Evolutionary conservation across 192 early-diverging fungal genomes (phyloP), one percentile per base, ranked within the genome.

Genomic region (Entophlyctis luteolus): DNA sequence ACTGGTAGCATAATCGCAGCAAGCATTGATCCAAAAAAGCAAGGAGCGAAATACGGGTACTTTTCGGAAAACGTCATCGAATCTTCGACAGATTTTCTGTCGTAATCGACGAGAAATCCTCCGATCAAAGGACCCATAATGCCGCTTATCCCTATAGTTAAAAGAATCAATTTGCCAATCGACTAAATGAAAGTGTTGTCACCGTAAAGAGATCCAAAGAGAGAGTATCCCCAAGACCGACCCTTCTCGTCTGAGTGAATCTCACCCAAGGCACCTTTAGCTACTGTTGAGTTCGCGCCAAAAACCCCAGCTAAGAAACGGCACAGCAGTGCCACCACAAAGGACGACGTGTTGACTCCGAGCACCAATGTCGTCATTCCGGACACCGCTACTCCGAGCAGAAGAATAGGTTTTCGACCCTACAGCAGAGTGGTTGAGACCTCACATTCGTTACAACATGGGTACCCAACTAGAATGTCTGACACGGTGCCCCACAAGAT

Each of bases 221-320:
- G 73, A 2, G 81, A 74, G 67, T 72, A 79, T 28, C 68, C 81
- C 74, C 74, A 79, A 14, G 72, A 60, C 22, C 75, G 36, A 8
- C 62, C 65, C 18, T 8, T 46, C 12, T 74, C 71, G 34, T 75
- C 72, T 4, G 3, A 1, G 37, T 59, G 59, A n/a, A 83, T 46
- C 27, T 80, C 76, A 5, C 81, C 81, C 34, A 79, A 32, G 22
- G 59, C 70, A 27, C 79, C 82, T 65, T 84, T 84, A 2, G 71
- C 73, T 16, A 84, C 72, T 0, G 79, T 81, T 12, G 76, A 78
- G 37, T 74, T 78, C 16, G 49, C 57, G 6, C 79, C 79, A 69
- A 81, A 84, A 3, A 75, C 31, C 3, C 82, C 82, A 2, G 82
- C 79, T 25, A 76, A 5, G 25, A 83, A 56, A 14, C 81, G 66